phyloP scores from a whole-genome alignment of 208 protist species.

The Trypanosomatidae sp. region DNA sequence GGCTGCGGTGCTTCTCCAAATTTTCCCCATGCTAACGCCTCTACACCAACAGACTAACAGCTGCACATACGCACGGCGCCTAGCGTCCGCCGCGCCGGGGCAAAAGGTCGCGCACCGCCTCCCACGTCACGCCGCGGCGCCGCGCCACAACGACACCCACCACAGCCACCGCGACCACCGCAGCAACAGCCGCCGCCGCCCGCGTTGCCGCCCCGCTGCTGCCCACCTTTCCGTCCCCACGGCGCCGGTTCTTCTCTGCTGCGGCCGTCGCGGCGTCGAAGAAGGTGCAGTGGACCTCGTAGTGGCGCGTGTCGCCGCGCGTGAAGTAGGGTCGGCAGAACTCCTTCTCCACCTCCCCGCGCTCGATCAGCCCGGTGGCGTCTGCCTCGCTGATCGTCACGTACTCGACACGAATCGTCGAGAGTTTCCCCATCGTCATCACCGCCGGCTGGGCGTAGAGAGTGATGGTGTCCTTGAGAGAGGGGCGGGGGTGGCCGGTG shows the following conservation, averaged over 20 bases:
- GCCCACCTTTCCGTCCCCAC: neutral
- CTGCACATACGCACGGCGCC: neutral
- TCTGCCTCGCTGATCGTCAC: slow-evolving; percentile 27
- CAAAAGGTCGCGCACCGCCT: neutral
- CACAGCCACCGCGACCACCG: neutral
- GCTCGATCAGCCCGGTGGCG: slow-evolving; percentile 17
- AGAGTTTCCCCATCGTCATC: slow-evolving; percentile 32
- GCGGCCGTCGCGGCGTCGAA: neutral
- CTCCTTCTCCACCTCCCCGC: slow-evolving; percentile 30
- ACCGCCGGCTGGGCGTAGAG: slow-evolving; percentile 36
- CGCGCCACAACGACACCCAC: neutral
- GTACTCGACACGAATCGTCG: slow-evolving; percentile 60
- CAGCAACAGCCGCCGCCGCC: neutral
- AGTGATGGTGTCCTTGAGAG: slow-evolving; percentile 26
- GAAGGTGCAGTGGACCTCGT: slow-evolving; percentile 37
- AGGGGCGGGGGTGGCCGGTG: too few species aligned
- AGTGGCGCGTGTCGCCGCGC: slow-evolving; percentile 17
- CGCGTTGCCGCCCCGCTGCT: neutral
- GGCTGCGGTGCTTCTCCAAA: too few species aligned
- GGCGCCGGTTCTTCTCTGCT: slow-evolving; percentile 1
- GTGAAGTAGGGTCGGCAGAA: slow-evolving; percentile 45
- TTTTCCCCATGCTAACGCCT: too few species aligned
- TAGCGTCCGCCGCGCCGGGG: neutral
- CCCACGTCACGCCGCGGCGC: slow-evolving; percentile 1
- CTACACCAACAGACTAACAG: too few species aligned